A percentile compares a stretch with the other conserved stretches of the same genome.
These are phyloP conservation scores for Raddia distichophylla DNA, from an alignment of 176 grass and related monocot genomes.

Conservation along the genomic window DNA sequence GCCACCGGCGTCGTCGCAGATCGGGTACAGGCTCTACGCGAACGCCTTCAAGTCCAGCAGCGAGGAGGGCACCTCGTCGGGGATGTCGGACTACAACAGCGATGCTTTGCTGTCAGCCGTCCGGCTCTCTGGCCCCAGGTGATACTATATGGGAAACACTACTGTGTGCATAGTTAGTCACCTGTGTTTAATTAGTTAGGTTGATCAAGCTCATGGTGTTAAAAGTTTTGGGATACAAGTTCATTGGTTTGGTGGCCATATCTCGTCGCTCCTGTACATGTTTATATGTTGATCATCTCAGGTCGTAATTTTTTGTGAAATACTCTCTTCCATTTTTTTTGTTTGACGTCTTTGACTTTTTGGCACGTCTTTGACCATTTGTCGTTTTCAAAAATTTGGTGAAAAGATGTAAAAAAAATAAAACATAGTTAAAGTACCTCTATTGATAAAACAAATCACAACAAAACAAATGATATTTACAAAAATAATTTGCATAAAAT, in stretches of 20 bases:
- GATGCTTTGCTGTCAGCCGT: slow-evolving; percentile 88
- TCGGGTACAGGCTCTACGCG: slow-evolving; percentile 68
- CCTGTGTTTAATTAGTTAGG: slow-evolving; percentile 33
- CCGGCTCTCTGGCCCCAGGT: slow-evolving; percentile 88
- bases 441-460: too few relatives aligned
- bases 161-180: too few relatives aligned
- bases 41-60: slow-evolving; percentile 82
- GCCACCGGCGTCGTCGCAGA: slow-evolving; percentile 63
- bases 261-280: slow-evolving; percentile 46
- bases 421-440: too few relatives aligned
- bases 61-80: slow-evolving; percentile 79
- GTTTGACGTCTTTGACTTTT: too few relatives aligned
- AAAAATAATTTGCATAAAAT: too few relatives aligned
- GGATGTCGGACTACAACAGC: slow-evolving; percentile 82
- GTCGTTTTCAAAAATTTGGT: too few relatives aligned
- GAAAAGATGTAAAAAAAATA: too few relatives aligned
- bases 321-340: too few relatives aligned
- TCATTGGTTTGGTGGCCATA: slow-evolving; percentile 32
- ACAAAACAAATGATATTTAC: too few relatives aligned
- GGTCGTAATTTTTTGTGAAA: background rate
- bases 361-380: too few relatives aligned
- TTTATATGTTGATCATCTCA: slow-evolving; percentile 25
- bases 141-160: background rate
- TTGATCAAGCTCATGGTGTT: slow-evolving; percentile 21
- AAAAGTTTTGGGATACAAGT: slow-evolving; percentile 42